Base-by-base conservation (phyloP, 2,329 filamentous ascomycete species). In the Parastagonospora nodorum region DNA sequence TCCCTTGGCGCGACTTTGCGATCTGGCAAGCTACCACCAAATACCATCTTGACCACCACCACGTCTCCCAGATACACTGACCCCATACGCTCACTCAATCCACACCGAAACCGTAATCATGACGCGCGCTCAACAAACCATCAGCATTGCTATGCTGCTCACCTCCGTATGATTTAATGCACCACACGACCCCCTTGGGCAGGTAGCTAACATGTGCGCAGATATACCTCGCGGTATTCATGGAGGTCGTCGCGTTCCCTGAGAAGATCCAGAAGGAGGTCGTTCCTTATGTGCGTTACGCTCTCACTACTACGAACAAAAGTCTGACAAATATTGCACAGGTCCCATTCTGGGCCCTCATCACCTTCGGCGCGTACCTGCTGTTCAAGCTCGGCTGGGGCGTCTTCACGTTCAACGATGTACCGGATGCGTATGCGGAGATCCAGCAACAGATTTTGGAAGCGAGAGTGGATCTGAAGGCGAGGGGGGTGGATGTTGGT, bases 341-440 rank as follows among this genome's bases (percentile, higher is more conserved):
- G 92, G 84, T 97, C 41, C 94, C 94, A 49, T 90, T 97, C 80
- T 99, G 93, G 89, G 86, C 85, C 40, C 81, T 97, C 64, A 89
- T 99, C 61, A 87, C 89, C 16, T 92, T 97, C 71, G 94, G 92
- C 75, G 89, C 92, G 57, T 92, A 92, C 77, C 87, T 99, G 15
- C 88, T 99, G 59, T 91, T 88, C 79, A 90, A 91, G 66, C 88
- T 99, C 56, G 94, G 94, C 67, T 89, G 86, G 80, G 94, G 94
- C 59, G 90, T 99, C 65, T 82, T 96, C 72, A 96, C 91, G 50
- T 99, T 99, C 83, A 94, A 96, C 80, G 92, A 97, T 76, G 91
- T 95, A 42, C 92, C 93, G 47, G 84, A 90, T 55, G 94, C 94
- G 45, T 89, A 97, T 77, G 85, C 87, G 72, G 92, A 97, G 77